Conservation (phyloP, 2,329 filamentous ascomycete genomes). For the Beauveria brongniartii region DNA sequence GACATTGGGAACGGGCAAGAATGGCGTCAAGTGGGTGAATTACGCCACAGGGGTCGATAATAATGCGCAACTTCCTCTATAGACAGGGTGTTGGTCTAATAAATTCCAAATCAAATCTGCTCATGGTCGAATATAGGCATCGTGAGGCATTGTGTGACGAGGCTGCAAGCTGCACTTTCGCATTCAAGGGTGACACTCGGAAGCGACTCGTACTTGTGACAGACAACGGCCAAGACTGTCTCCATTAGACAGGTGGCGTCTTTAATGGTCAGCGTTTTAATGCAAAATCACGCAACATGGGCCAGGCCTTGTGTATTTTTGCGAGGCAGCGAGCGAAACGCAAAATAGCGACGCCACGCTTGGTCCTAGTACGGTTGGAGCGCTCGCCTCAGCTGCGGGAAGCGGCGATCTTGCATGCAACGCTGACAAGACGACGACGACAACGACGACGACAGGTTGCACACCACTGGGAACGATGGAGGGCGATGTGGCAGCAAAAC, state of each 20-base stretch:
- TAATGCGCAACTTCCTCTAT: background rate
- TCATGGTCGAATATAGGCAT: background rate
- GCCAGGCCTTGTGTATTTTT: background rate
- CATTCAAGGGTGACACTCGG: background rate
- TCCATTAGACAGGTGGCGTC: background rate
- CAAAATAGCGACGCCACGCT: background rate
- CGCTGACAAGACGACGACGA: no score
- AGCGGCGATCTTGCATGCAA: background rate
- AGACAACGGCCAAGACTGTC: background rate
- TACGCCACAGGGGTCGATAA: background rate
- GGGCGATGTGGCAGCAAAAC: background rate
- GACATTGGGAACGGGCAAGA: background rate
- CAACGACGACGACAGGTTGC: no score
- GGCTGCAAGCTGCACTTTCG: no score
- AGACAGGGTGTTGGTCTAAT: no score
- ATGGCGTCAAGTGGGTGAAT: background rate
- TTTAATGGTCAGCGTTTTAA: background rate
- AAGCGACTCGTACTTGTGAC: background rate
- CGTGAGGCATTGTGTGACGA: background rate
- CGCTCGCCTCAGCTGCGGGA: background rate
- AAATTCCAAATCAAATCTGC: no score
- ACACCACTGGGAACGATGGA: no score
- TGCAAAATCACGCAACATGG: slow-evolving; percentile 1
- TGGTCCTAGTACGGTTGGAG: background rate
- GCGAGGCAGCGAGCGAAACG: background rate